Evolutionary conservation across 2,329 filamentous ascomycete species (phyloP), one percentile per base, ranked within the genome.

Genomic region (Ophiostoma pallidulum): DNA sequence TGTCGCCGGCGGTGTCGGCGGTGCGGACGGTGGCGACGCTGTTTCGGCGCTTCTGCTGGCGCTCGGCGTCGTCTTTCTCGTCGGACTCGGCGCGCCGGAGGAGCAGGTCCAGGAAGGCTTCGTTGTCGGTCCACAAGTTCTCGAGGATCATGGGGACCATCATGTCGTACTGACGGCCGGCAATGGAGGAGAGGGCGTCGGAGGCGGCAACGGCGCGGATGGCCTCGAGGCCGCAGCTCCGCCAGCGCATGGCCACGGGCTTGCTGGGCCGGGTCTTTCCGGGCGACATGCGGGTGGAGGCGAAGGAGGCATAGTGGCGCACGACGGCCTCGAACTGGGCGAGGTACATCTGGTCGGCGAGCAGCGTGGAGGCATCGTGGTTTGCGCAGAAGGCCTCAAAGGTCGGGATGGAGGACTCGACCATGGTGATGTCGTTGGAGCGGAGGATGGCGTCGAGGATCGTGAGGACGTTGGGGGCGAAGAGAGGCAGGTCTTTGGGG

Each of bases 361-460:
- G 82, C 47, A 97, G 78, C 8, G 83, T 84, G 29, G 88, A 86
- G 49, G 83, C 82, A 60, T 97, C 90, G 64, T 95, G 88, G 67
- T 94, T 78, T 51, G 81, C 77, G 69, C 91, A 97, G 60, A 96
- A 92, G 20, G 83, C 82, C 58, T 90, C 82, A 62, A 95, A 96
- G 4, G 87, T 88, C 3, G 82, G 78, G 53, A 94, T 75, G 3
- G 88, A 92, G 31, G 90, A 88, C 67, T 97, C 90, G 52, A 94
- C 82, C 81, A 97, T 86, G 56, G 84, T 87, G 54, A 97, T 84
- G 64, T 97, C 88, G 64, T 83, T 81, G 53, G 89, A 94, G 51
- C 80, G 79, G 46, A 97, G 77, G 58, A 97, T 83, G 48, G 82
- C 82, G 55, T 84, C 80, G 60, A 97, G 77, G 54, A 96, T 85